Base-by-base conservation (phyloP, 495 filamentous ascomycete genomes). In the Echria macrotheca region DNA sequence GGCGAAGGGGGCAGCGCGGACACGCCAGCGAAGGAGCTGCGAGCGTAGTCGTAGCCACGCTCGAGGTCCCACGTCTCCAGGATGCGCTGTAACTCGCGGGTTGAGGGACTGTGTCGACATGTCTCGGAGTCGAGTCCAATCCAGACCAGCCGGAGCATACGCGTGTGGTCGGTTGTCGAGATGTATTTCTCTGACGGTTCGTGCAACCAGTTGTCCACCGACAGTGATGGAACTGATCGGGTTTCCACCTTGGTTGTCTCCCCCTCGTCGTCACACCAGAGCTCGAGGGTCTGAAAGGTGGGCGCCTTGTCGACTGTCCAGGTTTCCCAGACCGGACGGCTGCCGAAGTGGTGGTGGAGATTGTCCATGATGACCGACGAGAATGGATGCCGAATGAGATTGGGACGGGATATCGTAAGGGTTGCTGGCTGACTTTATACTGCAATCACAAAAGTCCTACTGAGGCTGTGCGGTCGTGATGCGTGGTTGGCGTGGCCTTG, bases 131-230 rank as follows among this genome's bases (percentile, higher is more conserved):
- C 50, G 28, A 40, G 23, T 0, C 59, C 59, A 9, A 62, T 53
- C 59, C 59, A 62, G 0, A 53, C 35, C 10, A 62, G 17, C 1
- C 59, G 56, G 4, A 50, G 21, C 4, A 47, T 9, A 4, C 59
- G 53, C 2, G 25, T 48, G 33, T 53, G 47, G 1, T 31, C 5
- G 2, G 42, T 45, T 2, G 12, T 40, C 1, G 39, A 12, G 38
- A 62, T 55, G 21, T 24, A 41, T 18, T 48, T 52, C n/a, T 17
- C 19, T 2, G 37, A 3, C 6, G 53, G 41, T 36, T 57, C 59
- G n/a, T 56, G 45, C 17, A 62, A 42, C 59, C 59, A 62, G 40
- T 46, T 57, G 44, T 62, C 56, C 1, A 62, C 14, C n/a, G 48
- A 48, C 1, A 31, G 2, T 11, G 53, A 52, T 1, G 49, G 45